These are phyloP conservation scores for Trifolium fragiferum DNA, from an alignment of 306 rosid species.

Conservation along the genomic window DNA sequence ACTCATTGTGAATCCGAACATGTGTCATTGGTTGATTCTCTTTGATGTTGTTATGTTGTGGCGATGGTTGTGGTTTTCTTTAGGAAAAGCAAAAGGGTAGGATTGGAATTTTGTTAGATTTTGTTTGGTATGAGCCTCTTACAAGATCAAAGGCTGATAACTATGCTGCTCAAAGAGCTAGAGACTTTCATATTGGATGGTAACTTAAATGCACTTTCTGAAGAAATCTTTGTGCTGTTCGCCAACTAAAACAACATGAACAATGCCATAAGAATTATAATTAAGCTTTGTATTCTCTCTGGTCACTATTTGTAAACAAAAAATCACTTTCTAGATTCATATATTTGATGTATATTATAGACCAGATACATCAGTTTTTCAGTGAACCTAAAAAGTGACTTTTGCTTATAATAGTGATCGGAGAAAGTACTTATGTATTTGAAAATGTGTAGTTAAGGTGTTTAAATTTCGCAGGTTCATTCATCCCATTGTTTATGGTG, in stretches of 20 bases:
- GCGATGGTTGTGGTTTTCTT: constrained; percentile 30
- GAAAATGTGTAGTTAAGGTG: background rate
- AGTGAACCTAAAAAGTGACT: too few species aligned
- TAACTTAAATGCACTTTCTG: constrained; percentile 20
- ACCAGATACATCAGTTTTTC: too few species aligned
- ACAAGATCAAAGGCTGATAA: constrained; percentile 84
- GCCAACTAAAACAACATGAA: background rate
- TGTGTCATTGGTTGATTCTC: background rate
- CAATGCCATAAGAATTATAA: background rate
- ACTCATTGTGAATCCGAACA: too few species aligned
- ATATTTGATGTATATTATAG: too few species aligned
- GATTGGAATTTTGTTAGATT: constrained; percentile 85
- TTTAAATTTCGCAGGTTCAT: constrained; percentile 66
- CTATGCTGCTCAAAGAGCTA: constrained; percentile 93
- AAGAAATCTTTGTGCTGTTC: background rate
- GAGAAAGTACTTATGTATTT: too few species aligned
- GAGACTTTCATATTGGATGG: constrained; percentile 96
- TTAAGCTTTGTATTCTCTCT: background rate
- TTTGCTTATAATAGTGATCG: too few species aligned
- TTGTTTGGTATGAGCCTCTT: constrained; percentile 93
- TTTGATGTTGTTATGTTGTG: constrained; percentile 16
- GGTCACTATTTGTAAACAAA: too few species aligned
- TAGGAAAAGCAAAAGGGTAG: constrained; percentile 80
- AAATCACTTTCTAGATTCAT: too few species aligned
- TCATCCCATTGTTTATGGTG: constrained; percentile 89